Conservation (phyloP, 2,329 filamentous ascomycete species). For the Pleomassaria siparia region DNA sequence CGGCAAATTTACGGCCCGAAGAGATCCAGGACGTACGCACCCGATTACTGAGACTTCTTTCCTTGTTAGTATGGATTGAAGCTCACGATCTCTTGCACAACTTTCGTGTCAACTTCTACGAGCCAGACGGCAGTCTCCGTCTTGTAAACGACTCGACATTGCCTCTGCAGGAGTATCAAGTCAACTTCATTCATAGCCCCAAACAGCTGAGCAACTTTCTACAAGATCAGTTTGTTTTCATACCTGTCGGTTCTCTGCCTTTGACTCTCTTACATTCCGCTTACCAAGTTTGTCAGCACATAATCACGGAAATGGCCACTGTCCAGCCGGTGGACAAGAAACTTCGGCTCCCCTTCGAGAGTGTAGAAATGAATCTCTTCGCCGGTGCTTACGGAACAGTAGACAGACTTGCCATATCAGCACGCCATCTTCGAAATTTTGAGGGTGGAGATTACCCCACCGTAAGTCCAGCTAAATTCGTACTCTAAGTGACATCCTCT, state of each 20-base stretch:
- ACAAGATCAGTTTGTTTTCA: constrained; percentile 3
- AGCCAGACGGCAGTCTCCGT: background rate
- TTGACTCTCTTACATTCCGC: background rate
- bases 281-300: background rate
- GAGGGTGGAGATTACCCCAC: background rate
- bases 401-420: constrained; percentile 6
- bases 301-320: constrained; percentile 1
- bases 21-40: background rate
- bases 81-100: background rate
- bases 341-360: constrained; percentile 5
- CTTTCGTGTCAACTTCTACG: constrained; percentile 1
- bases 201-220: background rate
- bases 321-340: constrained; percentile 4
- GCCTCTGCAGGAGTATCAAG: background rate
- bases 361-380: background rate
- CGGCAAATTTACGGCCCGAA: background rate
- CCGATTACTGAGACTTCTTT: constrained; percentile 1
- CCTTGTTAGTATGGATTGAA: constrained; percentile 5
- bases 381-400: constrained; percentile 5
- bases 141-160: background rate
- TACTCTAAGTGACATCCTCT: background rate
- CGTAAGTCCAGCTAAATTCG: background rate
- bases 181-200: background rate
- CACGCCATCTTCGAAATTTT: background rate
- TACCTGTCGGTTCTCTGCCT: constrained; percentile 1